Evolutionary conservation across 1,284 basidiomycete species (phyloP).

Genomic region (Ceratobasidium sp.): DNA sequence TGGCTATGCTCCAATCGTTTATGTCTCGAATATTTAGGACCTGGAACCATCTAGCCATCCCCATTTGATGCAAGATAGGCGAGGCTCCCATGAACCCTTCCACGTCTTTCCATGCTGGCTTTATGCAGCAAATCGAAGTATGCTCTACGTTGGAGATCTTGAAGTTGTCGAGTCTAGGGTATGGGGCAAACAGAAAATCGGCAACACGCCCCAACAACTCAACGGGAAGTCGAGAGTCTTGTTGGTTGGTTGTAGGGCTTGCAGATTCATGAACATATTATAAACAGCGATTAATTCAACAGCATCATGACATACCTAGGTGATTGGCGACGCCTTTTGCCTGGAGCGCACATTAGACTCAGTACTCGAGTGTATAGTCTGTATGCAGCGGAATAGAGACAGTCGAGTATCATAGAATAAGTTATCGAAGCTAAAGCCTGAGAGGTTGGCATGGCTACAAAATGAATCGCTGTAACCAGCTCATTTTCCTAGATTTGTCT

Average conservation of each 20-base stretch:
- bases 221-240: not conserved
- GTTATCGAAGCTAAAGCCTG: too few relatives aligned
- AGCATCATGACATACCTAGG: too few relatives aligned
- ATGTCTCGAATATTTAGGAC: not conserved
- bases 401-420: not conserved
- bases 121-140: not conserved
- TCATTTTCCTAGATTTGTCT: too few relatives aligned
- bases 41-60: slow-evolving; percentile 18
- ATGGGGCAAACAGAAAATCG: not conserved
- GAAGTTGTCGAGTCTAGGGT: not conserved
- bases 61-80: not conserved
- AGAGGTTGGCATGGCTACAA: too few relatives aligned
- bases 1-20: not conserved
- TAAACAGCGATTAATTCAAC: too few relatives aligned
- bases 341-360: too few relatives aligned
- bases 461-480: too few relatives aligned
- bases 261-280: too few relatives aligned
- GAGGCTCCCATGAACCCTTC: slow-evolving; percentile 16
- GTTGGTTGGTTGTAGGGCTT: not conserved
- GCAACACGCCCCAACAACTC: not conserved
- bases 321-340: too few relatives aligned
- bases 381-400: not conserved
- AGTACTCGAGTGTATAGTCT: not conserved
- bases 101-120: not conserved
- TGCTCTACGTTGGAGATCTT: too few relatives aligned